Evolutionary conservation across 140 eudicot genomes (phyloP).

Genomic region (Oenanthe javanica): DNA sequence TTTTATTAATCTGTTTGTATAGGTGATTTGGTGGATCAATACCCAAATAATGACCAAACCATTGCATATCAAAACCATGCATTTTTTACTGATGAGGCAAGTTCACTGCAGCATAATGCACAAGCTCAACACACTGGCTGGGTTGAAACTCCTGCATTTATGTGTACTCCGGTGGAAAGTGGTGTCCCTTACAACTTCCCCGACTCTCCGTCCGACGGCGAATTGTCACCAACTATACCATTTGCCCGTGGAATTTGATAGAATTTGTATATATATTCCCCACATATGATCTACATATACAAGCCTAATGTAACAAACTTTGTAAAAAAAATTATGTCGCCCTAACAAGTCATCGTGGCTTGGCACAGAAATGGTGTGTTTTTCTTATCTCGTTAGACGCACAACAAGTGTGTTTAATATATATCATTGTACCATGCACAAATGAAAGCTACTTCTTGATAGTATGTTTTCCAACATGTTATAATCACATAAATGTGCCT

Average conservation of each 20-base stretch:
- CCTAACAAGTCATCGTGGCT: too few relatives aligned
- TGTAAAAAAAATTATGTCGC: too few relatives aligned
- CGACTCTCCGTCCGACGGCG: constrained; percentile 7
- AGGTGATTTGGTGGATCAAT: constrained; percentile 28
- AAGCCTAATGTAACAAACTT: too few relatives aligned
- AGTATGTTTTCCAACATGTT: too few relatives aligned
- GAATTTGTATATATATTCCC: too few relatives aligned
- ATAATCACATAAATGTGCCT: too few relatives aligned
- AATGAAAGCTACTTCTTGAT: too few relatives aligned
- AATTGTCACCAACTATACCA: neutral
- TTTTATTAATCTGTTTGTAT: neutral
- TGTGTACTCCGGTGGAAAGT: neutral
- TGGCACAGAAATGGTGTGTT: too few relatives aligned
- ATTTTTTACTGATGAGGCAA: neutral
- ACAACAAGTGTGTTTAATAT: too few relatives aligned
- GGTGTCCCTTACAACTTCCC: constrained; percentile 13
- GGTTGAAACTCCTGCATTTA: constrained; percentile 6
- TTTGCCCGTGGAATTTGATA: neutral
- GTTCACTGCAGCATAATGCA: neutral
- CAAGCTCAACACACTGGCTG: neutral
- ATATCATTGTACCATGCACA: too few relatives aligned
- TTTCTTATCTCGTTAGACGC: too few relatives aligned
- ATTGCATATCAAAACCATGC: constrained; percentile 15
- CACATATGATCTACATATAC: too few relatives aligned
- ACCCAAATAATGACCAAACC: constrained; percentile 11